Evolutionary conservation across 148 eudicot species (phyloP).

Genomic region (Heliosperma pusillum): DNA sequence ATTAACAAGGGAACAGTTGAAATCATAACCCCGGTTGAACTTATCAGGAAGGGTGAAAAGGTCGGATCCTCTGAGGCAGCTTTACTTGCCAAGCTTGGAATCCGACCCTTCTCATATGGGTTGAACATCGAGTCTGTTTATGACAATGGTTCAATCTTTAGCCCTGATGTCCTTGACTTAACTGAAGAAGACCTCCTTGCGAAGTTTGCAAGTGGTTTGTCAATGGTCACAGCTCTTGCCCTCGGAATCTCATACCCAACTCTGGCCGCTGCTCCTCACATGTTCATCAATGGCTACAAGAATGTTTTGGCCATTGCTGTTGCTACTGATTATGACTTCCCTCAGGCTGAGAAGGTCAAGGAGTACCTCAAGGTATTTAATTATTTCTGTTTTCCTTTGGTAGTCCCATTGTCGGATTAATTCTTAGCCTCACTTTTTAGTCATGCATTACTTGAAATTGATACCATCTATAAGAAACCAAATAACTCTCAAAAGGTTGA

Average conservation of each 20-base stretch:
- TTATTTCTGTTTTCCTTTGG: not conserved
- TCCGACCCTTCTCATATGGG: conserved; percentile 69
- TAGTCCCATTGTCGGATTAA: too few species aligned
- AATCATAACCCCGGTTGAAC: conserved; percentile 66
- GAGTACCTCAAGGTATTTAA: conserved; percentile 53
- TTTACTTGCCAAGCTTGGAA: conserved; percentile 62
- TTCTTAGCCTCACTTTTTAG: too few species aligned
- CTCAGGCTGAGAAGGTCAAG: conserved; percentile 59
- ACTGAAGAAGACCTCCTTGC: conserved; percentile 60
- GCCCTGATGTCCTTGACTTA: conserved; percentile 60
- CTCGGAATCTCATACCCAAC: conserved; percentile 63
- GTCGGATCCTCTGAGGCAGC: conserved; percentile 78
- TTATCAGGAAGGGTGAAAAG: conserved; percentile 62
- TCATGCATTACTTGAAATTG: too few species aligned
- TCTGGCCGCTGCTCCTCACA: conserved; percentile 70
- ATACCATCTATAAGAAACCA: too few species aligned
- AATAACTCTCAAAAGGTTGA: too few species aligned
- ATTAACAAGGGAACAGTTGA: conserved; percentile 80
- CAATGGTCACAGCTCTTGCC: conserved; percentile 48
- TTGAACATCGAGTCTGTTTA: conserved; percentile 43
- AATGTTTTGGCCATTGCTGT: conserved; percentile 53
- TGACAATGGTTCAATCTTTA: conserved; percentile 57
- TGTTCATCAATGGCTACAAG: conserved; percentile 67
- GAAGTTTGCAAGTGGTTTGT: conserved; percentile 57
- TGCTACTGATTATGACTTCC: conserved; percentile 60